Conservation (phyloP, 257 asterid genomes). For the Fraxinus pennsylvanica region DNA sequence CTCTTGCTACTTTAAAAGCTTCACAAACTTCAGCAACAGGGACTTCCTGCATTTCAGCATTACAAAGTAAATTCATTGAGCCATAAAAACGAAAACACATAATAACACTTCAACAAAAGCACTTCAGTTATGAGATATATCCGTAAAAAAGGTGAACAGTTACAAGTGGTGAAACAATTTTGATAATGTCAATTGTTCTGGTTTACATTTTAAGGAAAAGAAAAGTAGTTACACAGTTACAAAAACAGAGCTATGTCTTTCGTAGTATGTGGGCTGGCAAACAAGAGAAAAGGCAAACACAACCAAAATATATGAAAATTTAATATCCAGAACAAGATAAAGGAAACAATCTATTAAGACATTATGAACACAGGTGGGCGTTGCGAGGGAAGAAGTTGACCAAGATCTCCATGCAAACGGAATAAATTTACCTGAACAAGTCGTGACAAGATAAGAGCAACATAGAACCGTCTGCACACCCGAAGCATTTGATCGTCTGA, state of each 20-base stretch:
- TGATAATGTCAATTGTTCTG: neutral
- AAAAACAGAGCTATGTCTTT: slow-evolving; percentile 9
- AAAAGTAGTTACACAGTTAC: neutral
- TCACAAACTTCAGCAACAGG: slow-evolving; percentile 83
- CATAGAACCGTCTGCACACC: slow-evolving; percentile 84
- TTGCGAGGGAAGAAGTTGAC: neutral
- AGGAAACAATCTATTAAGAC: slow-evolving; percentile 4
- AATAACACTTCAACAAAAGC: slow-evolving; percentile 13
- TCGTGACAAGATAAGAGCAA: slow-evolving; percentile 85
- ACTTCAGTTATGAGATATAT: slow-evolving; percentile 9
- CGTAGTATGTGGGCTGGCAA: slow-evolving; percentile 1
- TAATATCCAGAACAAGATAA: slow-evolving; percentile 13
- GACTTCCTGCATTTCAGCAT: slow-evolving; percentile 64
- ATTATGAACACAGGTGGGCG: slow-evolving; percentile 1
- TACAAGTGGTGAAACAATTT: slow-evolving; percentile 16
- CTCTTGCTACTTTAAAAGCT: slow-evolving; percentile 91
- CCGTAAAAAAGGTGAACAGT: neutral
- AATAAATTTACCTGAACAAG: slow-evolving; percentile 82
- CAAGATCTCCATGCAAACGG: neutral
- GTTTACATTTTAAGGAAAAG: neutral
- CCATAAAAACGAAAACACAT: slow-evolving; percentile 12
- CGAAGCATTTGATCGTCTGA: slow-evolving; percentile 84
- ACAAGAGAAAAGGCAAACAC: neutral
- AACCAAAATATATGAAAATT: slow-evolving; percentile 10
- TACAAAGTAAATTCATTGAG: slow-evolving; percentile 22